Evolutionary conservation across 2,329 filamentous ascomycete species (phyloP).

Genomic region (Tothia fuscella): DNA sequence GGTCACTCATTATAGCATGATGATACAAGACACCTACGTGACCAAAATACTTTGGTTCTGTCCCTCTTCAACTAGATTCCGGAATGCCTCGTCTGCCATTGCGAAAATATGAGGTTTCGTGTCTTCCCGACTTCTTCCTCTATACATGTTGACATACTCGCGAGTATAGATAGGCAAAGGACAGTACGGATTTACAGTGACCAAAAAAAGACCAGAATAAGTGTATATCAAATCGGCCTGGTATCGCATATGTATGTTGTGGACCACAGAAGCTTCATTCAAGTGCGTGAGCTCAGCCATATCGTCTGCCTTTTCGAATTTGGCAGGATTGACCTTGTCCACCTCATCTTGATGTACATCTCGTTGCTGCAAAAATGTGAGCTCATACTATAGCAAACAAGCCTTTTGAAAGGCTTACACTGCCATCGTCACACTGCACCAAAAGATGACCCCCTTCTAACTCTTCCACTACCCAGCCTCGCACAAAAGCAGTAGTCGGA

Average conservation of each 20-base stretch:
- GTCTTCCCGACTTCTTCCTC: constrained; percentile 79
- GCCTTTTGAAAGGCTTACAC: constrained; percentile 25
- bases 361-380: constrained; percentile 45
- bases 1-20: no score
- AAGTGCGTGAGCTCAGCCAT: constrained; percentile 98
- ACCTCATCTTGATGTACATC: constrained; percentile 77
- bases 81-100: constrained; percentile 92
- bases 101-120: constrained; percentile 96
- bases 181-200: constrained; percentile 95
- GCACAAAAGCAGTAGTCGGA: constrained; percentile 74
- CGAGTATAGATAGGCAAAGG: constrained; percentile 88
- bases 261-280: constrained; percentile 94
- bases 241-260: constrained; percentile 92
- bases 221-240: constrained; percentile 94
- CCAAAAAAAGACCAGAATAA: constrained; percentile 92
- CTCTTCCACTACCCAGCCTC: constrained; percentile 85
- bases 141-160: constrained; percentile 98
- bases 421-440: constrained; percentile 89
- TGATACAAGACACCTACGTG: no score
- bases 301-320: constrained; percentile 98
- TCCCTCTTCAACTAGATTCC: constrained; percentile 89
- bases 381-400: constrained; percentile 13
- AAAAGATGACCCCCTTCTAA: constrained; percentile 55
- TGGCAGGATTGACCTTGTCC: constrained; percentile 98
- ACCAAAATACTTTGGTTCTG: constrained; percentile 96